A percentile compares a stretch with the other conserved stretches of the same genome.
phyloP scores from a whole-genome alignment of 257 asterid species.

The Leptodermis oblonga region DNA sequence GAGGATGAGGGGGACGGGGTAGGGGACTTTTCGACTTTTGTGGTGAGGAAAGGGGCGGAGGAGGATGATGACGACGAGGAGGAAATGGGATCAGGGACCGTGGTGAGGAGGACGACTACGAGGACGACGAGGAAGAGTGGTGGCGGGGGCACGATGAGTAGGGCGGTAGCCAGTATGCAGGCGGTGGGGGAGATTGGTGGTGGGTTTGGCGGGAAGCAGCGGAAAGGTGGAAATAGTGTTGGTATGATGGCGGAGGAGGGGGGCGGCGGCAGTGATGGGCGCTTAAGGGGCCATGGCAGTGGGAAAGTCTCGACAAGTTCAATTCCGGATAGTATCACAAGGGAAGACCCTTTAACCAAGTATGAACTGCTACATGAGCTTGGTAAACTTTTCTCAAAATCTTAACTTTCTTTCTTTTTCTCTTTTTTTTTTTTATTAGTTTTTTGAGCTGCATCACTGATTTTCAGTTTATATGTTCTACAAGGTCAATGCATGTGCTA shows the following conservation, averaged over 20 bases:
- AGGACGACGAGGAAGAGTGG: conserved; percentile 35
- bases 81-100: conserved; percentile 60
- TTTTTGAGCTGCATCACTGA: background rate
- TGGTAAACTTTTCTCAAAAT: conserved; percentile 45
- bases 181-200: conserved; percentile 68
- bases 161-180: conserved; percentile 97
- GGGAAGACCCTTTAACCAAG: conserved; percentile 88
- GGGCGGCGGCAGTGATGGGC: conserved; percentile 30
- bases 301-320: conserved; percentile 79
- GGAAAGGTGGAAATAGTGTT: conserved; percentile 41
- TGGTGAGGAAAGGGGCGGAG: conserved; percentile 46
- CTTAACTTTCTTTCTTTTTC: too few relatives aligned
- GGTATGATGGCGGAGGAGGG: conserved; percentile 26
- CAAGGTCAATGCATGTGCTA: too few relatives aligned
- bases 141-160: conserved; percentile 72
- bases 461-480: background rate
- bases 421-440: conserved; percentile 1
- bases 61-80: conserved; percentile 43
- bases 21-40: conserved; percentile 79
- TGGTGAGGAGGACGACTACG: conserved; percentile 49
- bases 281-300: conserved; percentile 51
- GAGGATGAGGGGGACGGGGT: conserved; percentile 45
- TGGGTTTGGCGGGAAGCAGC: conserved; percentile 48
- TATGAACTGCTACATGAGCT: conserved; percentile 95
- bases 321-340: conserved; percentile 66